Evolutionary conservation across 1,284 basidiomycete genomes (phyloP), one percentile per base, ranked within the genome.

Genomic region (Ganoderma sinense): DNA sequence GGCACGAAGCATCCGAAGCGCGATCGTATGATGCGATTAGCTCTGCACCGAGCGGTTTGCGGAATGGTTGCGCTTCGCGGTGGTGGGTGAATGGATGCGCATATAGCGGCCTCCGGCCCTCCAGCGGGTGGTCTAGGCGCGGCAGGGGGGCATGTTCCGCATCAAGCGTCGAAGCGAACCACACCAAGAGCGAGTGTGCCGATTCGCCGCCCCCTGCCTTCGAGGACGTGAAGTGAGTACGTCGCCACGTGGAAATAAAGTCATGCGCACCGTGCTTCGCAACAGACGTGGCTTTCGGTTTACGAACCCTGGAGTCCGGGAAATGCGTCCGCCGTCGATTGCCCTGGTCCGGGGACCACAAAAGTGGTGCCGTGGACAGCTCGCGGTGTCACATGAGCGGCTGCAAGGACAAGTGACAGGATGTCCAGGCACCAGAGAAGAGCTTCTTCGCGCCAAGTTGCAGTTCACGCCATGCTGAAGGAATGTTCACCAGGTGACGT

Each of bases 351-450:
- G 29, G 18, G 13, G 53, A 33, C 14, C 18, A 33, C 53, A 56
- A 18, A 56, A 5, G 14, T 20, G 29, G 53, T 16, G 26, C 31
- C 29, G 53, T 31, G 14, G 29, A 56, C 53, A 31, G 56, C 36
- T 33, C 39, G 56, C 33, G 56, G 31, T 39, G 56, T 59, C 56
- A 59, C 56, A 59, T 59, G 56, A n/a, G n/a, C 36, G 18, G 26
- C 18, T 20, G 29, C 31, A 33, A 31, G 31, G 56, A 59, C 56
- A 59, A 39, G 33, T 59, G 56, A 39, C 48, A 51, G 48, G 48
- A 26, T 26, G 48, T 26, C 48, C 48, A 51, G 48, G 48, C 23
- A 51, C 48, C 48, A 51, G 23, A 26, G 2, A 2, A 45, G 20
- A 10, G 26, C 48, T 51, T 51, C 48, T 48, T 51, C 48, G 13